These are phyloP conservation scores for Dactylellina leptospora DNA, from an alignment of 2,329 filamentous ascomycete species.

Conservation along the genomic window DNA sequence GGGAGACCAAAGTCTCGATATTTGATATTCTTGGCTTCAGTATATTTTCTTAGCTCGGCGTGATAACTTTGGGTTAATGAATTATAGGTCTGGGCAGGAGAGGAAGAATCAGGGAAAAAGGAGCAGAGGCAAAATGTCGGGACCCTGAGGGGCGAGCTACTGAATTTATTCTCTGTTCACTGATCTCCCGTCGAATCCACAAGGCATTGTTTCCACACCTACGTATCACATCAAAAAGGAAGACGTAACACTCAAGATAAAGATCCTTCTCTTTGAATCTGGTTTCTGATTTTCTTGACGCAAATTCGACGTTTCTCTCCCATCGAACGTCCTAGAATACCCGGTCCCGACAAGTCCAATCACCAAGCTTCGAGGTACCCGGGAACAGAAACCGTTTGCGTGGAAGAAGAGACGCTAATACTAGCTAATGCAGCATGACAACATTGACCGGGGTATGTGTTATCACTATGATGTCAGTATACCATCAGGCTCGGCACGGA, in stretches of 20 bases:
- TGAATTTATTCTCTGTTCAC: conserved; percentile 41
- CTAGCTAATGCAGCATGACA: conserved; percentile 51
- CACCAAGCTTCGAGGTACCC: conserved; percentile 24
- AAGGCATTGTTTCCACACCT: too few species aligned
- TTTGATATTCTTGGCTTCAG: too few species aligned
- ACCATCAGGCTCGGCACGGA: conserved; percentile 23
- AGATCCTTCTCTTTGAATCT: conserved; percentile 17
- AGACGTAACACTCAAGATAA: conserved; percentile 22
- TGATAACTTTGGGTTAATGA: neutral
- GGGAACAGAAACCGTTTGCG: neutral
- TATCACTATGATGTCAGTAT: conserved; percentile 49
- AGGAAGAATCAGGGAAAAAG: conserved; percentile 2
- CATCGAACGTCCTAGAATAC: conserved; percentile 16
- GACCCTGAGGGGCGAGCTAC: conserved; percentile 13
- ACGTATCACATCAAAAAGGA: conserved; percentile 7
- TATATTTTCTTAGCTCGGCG: conserved; percentile 20
- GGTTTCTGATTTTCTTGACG: conserved; percentile 34
- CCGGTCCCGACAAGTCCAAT: neutral
- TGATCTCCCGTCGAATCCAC: neutral
- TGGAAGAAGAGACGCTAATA: conserved; percentile 34
- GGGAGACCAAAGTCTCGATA: neutral
- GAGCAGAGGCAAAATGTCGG: conserved; percentile 25
- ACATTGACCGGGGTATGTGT: conserved; percentile 29
- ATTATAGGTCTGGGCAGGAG: neutral
- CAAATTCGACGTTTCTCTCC: conserved; percentile 28